Evolutionary conservation across 129 eudicot genomes (phyloP), one percentile per base, ranked within the genome.

Genomic region (Flaveria bidentis): DNA sequence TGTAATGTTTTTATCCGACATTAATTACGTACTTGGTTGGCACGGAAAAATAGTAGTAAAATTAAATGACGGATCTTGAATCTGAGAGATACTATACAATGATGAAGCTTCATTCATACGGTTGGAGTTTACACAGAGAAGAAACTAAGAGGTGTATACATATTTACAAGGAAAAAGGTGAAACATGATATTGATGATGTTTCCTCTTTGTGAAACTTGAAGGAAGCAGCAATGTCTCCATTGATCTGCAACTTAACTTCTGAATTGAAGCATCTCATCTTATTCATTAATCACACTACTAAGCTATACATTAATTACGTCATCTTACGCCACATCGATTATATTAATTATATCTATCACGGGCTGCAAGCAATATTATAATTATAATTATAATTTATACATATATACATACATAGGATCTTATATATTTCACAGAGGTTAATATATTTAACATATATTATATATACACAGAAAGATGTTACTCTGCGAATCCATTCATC

Each of bases 221-320:
- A 60, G 61, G 57, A 67, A 26, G 13, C 47, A 22, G 67, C 76
- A 17, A 63, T 55, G 45, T 11, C 69, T 67, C 71, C 73, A 58
- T 69, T 28, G 71, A 64, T 70, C 73, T 70, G 71, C 71, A 30
- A 60, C 64, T 78, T 68, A 20, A 60, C 64, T 78, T 68, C 50
- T 6, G 6, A 4, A 1, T 17, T 28, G 77, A 81, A 81, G 81
- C 84, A 47, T 81, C 75, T 55, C 75, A 73, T 57, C 80, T 70
- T 81, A 71, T 58, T 76, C 47, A 41, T 2, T 69, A 49, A 33
- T 41, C 60, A 56, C 14, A 30, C 39, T 61, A 61, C 41, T 36
- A 36, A 33, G 6, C 9, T 62, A 53, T 39, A 36, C 7, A 36
- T 36, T 36, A 36, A 53, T 65, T 60, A 74, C 45, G 28, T 73